Percentiles rank a stretch among this genome's conserved stretches.
Evolutionary conservation across 169 alveolate species (phyloP).

Genomic region (Miamiensis avidus): DNA sequence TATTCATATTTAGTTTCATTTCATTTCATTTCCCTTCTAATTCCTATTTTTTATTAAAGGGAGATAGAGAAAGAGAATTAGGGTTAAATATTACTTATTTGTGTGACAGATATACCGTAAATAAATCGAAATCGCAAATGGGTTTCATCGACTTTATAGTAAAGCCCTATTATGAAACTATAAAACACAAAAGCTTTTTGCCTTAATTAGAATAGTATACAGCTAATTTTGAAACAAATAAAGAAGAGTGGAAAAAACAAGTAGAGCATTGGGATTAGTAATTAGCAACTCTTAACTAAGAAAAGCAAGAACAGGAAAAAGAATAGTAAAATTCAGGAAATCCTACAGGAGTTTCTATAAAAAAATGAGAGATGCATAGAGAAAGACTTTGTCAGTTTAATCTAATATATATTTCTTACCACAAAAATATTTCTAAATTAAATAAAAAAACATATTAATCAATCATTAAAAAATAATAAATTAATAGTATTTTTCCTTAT

Average conservation of each 20-base stretch:
- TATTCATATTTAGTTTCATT: too few relatives aligned
- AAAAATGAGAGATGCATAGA: too few relatives aligned
- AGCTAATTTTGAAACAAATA: slow-evolving; percentile 2
- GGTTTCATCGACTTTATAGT: slow-evolving; percentile 51
- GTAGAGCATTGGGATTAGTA: background rate
- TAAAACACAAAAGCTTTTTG: slow-evolving; percentile 22
- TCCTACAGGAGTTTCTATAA: too few relatives aligned
- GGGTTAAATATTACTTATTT: slow-evolving; percentile 35
- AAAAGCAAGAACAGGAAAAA: background rate
- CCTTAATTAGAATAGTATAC: slow-evolving; percentile 15
- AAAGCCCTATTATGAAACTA: slow-evolving; percentile 34
- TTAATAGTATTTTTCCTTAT: too few relatives aligned
- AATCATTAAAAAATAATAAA: too few relatives aligned
- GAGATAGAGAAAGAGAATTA: slow-evolving; percentile 44
- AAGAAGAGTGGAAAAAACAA: slow-evolving; percentile 13
- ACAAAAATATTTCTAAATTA: too few relatives aligned
- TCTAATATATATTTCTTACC: too few relatives aligned
- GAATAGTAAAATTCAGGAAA: too few relatives aligned
- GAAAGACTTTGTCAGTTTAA: too few relatives aligned
- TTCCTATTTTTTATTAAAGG: background rate
- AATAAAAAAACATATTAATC: too few relatives aligned
- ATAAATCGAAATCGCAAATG: slow-evolving; percentile 30
- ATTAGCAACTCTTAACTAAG: background rate
- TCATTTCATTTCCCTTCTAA: too few relatives aligned
- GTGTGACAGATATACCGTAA: slow-evolving; percentile 44